These are phyloP conservation scores for Globisporangium mamillatum DNA, from an alignment of 352 stramenopile species.

Conservation along the genomic window DNA sequence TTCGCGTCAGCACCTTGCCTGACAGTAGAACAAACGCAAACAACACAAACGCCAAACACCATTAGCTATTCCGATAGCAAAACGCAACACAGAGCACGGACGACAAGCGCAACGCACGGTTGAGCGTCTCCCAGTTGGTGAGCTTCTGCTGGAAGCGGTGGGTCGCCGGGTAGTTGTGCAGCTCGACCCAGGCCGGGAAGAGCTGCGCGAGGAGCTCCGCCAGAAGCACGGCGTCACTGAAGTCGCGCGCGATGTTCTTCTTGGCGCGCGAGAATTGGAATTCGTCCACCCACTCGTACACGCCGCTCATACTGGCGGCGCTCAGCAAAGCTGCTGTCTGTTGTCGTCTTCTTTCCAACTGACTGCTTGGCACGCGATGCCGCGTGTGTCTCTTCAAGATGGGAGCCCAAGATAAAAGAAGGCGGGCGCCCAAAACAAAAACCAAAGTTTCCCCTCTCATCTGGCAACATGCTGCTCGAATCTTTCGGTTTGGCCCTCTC, in stretches of 20 bases:
- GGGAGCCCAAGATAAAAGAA: neutral
- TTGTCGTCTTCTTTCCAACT: neutral
- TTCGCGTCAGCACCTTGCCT: constrained; percentile 47
- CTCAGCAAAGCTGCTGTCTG: neutral
- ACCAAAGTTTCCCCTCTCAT: constrained; percentile 2
- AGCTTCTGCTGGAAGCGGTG: constrained; percentile 47
- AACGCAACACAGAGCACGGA: neutral
- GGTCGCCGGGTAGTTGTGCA: constrained; percentile 45
- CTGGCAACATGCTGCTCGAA: neutral
- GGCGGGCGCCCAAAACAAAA: neutral
- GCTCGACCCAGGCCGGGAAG: constrained; percentile 41
- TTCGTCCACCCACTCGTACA: constrained; percentile 40
- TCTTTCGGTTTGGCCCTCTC: neutral
- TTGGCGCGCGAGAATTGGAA: constrained; percentile 44
- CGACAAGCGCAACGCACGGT: constrained; percentile 24
- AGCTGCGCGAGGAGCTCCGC: constrained; percentile 49
- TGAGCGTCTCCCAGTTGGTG: constrained; percentile 56
- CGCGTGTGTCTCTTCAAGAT: constrained; percentile 1
- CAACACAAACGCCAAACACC: neutral
- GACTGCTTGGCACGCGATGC: neutral
- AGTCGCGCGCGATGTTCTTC: constrained; percentile 41
- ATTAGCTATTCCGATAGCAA: neutral
- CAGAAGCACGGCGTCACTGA: constrained; percentile 52
- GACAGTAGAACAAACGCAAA: neutral
- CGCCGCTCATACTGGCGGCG: constrained; percentile 18